Evolutionary conservation across 306 rosid genomes (phyloP).

Genomic region (Comarum palustre): DNA sequence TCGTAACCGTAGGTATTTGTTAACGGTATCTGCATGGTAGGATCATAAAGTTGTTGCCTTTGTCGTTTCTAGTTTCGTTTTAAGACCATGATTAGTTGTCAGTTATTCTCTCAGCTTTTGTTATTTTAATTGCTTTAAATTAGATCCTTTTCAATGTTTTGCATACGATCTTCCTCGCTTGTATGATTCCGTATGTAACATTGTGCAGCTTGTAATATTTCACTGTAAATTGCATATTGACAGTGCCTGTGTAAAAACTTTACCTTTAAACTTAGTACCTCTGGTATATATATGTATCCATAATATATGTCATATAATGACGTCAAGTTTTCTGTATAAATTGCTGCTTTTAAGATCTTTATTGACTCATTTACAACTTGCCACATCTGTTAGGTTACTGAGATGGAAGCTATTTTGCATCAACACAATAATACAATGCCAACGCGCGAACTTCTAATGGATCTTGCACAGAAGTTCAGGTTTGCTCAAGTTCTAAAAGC

Average conservation of each 20-base stretch:
- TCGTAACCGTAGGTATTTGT: background rate
- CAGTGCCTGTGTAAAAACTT: background rate
- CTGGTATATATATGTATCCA: background rate
- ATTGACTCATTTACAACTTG: slow-evolving; percentile 7
- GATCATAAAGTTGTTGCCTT: background rate
- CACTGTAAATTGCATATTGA: background rate
- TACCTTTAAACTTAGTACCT: background rate
- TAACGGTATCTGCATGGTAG: background rate
- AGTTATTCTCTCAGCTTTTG: background rate
- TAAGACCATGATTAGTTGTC: background rate
- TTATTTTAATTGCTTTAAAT: background rate
- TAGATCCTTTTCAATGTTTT: background rate
- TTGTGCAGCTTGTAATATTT: background rate
- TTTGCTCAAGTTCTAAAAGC: slow-evolving; percentile 26
- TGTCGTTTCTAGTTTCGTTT: background rate
- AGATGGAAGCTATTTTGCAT: slow-evolving; percentile 87
- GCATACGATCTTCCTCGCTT: background rate
- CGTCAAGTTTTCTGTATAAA: background rate
- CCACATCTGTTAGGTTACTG: slow-evolving; percentile 54
- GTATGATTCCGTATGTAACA: background rate
- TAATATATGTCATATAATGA: background rate
- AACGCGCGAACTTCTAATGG: slow-evolving; percentile 63
- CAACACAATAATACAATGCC: slow-evolving; percentile 85
- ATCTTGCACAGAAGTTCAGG: slow-evolving; percentile 95
- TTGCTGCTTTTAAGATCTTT: background rate